Percentiles rank a stretch among this genome's conserved stretches.
Conservation (phyloP, 345 rosid genomes). For the Cardamine resedifolia region DNA sequence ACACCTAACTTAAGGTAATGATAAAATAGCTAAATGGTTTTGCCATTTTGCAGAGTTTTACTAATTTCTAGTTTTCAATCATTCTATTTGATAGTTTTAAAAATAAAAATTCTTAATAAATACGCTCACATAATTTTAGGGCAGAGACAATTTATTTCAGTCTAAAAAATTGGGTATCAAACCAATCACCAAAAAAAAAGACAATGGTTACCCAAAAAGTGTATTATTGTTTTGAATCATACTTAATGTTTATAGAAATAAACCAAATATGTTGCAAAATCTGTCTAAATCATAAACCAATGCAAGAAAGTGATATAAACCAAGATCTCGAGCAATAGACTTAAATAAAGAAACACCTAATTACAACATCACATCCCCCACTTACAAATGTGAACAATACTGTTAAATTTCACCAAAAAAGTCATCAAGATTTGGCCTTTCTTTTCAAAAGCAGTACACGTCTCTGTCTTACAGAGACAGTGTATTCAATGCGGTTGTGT, state of each 20-base stretch:
- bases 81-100: background rate
- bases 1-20: background rate
- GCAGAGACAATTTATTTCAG: background rate
- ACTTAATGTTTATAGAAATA: background rate
- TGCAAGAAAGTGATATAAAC: conserved; percentile 4
- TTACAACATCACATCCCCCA: background rate
- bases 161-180: background rate
- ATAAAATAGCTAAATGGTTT: background rate
- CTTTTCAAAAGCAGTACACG: conserved; percentile 41
- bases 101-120: too few species aligned
- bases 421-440: conserved; percentile 29
- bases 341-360: background rate
- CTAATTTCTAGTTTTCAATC: background rate
- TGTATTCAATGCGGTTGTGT: conserved; percentile 35
- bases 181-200: background rate
- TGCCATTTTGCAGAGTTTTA: background rate
- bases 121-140: too few species aligned
- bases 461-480: conserved; percentile 34
- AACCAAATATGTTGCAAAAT: conserved; percentile 10
- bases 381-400: conserved; percentile 34
- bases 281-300: conserved; percentile 12
- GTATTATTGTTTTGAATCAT: background rate
- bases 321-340: background rate
- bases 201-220: background rate
- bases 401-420: conserved; percentile 27